A percentile compares a stretch with the other conserved stretches of the same genome.
These are phyloP conservation scores for Dactylis glomerata DNA, from an alignment of 176 grass and related monocot genomes.

Conservation along the genomic window DNA sequence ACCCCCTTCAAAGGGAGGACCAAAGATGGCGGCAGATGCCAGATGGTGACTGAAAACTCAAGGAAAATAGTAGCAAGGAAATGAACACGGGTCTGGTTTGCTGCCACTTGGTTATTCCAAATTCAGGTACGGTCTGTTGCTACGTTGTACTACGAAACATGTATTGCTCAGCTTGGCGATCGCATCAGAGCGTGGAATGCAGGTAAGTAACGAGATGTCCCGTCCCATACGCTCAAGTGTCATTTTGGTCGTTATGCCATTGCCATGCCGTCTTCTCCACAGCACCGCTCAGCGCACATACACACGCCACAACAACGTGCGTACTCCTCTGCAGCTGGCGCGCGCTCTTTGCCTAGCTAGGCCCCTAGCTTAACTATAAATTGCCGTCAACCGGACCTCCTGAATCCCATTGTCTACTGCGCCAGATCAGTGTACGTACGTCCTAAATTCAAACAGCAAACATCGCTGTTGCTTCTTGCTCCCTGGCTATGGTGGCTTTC, in stretches of 20 bases:
- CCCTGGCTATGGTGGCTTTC: neutral
- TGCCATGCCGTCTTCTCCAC: neutral
- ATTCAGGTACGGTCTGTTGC: too few relatives aligned
- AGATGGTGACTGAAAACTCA: too few relatives aligned
- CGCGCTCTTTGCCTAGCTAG: neutral
- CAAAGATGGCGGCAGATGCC: too few relatives aligned
- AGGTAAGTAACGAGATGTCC: neutral
- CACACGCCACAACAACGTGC: slow-evolving; percentile 33
- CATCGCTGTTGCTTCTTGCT: neutral
- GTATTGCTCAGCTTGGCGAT: too few relatives aligned
- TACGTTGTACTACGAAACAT: too few relatives aligned
- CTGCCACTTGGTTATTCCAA: too few relatives aligned
- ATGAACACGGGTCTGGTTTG: too few relatives aligned
- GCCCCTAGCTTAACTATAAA: slow-evolving; percentile 20
- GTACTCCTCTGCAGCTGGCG: neutral
- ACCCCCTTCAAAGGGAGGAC: too few relatives aligned
- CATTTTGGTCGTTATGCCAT: neutral
- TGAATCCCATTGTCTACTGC: neutral
- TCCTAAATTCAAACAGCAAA: too few relatives aligned
- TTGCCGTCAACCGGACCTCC: neutral
- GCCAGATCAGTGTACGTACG: too few relatives aligned
- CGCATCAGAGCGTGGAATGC: neutral
- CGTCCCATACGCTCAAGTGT: neutral
- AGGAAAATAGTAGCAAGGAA: too few relatives aligned
- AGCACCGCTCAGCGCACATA: neutral